phyloP scores from a whole-genome alignment of 768 basidiomycete genomes.

The Hydnomerulius pinastri region DNA sequence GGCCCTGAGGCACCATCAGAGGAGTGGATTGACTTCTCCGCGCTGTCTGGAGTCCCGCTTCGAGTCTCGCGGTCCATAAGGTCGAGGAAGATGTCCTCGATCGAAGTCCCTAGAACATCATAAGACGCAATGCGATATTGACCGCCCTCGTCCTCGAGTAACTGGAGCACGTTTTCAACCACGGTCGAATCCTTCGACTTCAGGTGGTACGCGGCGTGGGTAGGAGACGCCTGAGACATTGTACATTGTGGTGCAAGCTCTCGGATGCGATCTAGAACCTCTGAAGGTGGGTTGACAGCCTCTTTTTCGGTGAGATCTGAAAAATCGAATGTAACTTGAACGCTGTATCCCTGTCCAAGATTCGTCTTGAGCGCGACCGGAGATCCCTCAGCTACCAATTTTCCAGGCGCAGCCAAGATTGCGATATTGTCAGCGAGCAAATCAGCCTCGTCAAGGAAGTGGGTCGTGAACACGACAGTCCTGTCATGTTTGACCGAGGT shows the following conservation, averaged over 20 bases:
- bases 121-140: slow-evolving; percentile 49
- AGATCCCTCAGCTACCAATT: slow-evolving; percentile 69
- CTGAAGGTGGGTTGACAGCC: slow-evolving; percentile 12
- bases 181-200: slow-evolving; percentile 56
- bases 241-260: slow-evolving; percentile 47
- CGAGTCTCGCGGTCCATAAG: slow-evolving; percentile 53
- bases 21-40: slow-evolving; percentile 19
- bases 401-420: slow-evolving; percentile 74
- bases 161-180: slow-evolving; percentile 56
- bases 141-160: slow-evolving; percentile 49
- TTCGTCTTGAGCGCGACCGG: slow-evolving; percentile 74
- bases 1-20: not conserved
- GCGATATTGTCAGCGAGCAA: slow-evolving; percentile 76
- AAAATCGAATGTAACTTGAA: slow-evolving; percentile 53
- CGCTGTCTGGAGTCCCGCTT: slow-evolving; percentile 25
- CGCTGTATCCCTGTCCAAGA: slow-evolving; percentile 71
- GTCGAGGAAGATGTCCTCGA: slow-evolving; percentile 81
- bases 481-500: slow-evolving; percentile 65
- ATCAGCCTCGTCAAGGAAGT: slow-evolving; percentile 82
- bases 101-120: slow-evolving; percentile 70
- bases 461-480: slow-evolving; percentile 77
- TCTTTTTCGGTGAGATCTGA: slow-evolving; percentile 32
- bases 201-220: slow-evolving; percentile 54
- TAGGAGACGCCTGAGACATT: slow-evolving; percentile 43
- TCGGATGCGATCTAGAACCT: slow-evolving; percentile 45